These are phyloP conservation scores for Fusarium temperatum DNA, from an alignment of 2,329 filamentous ascomycete species.

Conservation along the genomic window DNA sequence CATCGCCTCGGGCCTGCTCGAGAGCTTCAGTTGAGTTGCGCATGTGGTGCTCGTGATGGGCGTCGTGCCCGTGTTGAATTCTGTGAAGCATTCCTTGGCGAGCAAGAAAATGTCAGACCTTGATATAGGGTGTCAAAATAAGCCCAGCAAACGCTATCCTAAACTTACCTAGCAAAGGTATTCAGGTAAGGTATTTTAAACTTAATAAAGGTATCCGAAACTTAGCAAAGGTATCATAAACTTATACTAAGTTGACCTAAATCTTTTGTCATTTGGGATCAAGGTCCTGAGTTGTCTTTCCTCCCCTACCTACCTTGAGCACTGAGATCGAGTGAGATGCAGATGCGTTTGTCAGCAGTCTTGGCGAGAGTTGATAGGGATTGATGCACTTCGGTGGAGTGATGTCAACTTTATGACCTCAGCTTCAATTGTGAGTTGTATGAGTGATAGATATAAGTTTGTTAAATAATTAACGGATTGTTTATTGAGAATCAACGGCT, in stretches of 20 bases:
- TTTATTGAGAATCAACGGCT: not conserved
- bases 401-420: not conserved
- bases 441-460: too few species aligned
- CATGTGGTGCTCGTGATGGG: constrained; percentile 33
- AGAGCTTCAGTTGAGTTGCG: constrained; percentile 46
- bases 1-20: constrained; percentile 47
- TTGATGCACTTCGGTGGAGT: constrained; percentile 8
- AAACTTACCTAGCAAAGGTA: not conserved
- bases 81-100: constrained; percentile 26
- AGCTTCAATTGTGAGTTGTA: not conserved
- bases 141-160: not conserved
- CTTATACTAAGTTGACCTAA: not conserved
- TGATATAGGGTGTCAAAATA: not conserved
- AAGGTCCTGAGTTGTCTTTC: not conserved
- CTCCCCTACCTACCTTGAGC: not conserved
- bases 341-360: constrained; percentile 11
- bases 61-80: constrained; percentile 34
- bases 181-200: too few species aligned
- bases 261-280: not conserved
- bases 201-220: not conserved
- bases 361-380: constrained; percentile 8
- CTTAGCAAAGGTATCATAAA: not conserved
- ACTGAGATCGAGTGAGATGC: constrained; percentile 4
- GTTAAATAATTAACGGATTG: too few species aligned
- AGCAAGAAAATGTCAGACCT: not conserved